phyloP scores from a whole-genome alignment of 2,329 filamentous ascomycete species.

The Fusarium falciforme region DNA sequence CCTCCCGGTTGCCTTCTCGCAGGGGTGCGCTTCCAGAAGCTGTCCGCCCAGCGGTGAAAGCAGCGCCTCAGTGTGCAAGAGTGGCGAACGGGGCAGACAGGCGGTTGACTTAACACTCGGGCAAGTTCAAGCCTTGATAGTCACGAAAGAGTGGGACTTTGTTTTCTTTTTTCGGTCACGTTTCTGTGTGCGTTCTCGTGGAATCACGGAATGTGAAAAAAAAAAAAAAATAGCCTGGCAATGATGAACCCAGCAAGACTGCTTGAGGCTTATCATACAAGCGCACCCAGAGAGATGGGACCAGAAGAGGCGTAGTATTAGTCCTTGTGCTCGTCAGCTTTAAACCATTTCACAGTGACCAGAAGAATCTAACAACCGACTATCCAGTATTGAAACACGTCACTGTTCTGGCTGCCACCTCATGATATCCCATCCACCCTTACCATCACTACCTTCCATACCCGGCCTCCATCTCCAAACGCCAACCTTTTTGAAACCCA shows the following conservation, averaged over 20 bases:
- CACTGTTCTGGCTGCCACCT: not conserved
- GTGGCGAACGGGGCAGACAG: not conserved
- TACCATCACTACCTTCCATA: not conserved
- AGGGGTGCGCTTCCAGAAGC: not conserved
- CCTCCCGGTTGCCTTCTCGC: not conserved
- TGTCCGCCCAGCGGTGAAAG: not conserved
- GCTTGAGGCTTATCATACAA: no score
- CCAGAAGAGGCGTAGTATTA: no score
- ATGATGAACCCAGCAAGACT: no score
- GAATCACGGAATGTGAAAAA: no score
- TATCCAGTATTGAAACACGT: not conserved
- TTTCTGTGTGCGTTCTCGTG: no score
- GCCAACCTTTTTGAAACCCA: not conserved
- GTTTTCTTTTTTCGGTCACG: not conserved
- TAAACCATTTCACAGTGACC: not conserved
- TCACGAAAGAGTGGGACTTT: not conserved
- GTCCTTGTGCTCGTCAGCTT: no score
- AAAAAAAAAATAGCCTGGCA: no score
- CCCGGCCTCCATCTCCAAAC: not conserved
- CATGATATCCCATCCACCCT: not conserved
- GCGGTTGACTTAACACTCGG: not conserved
- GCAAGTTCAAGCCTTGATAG: not conserved
- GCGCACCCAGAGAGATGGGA: no score
- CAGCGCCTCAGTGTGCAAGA: not conserved
- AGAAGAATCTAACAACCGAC: not conserved